Base-by-base conservation (phyloP, 1,139 yeast genomes). In the Lodderomyces theae region DNA sequence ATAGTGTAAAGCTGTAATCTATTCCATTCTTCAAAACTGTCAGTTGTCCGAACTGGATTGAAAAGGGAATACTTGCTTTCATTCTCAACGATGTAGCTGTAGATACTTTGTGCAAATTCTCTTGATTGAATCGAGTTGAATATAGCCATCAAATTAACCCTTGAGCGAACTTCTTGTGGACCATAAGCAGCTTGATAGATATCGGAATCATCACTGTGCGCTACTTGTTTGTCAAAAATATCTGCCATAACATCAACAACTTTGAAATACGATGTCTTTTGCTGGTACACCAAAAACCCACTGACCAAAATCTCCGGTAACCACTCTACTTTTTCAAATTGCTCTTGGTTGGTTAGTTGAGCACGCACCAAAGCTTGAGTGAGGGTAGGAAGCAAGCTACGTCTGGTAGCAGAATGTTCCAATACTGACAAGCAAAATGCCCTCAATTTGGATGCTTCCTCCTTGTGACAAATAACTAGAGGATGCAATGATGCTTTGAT, bases 1-100 rank as follows among this genome's bases (percentile, higher is more conserved):
- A 85, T 57, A 19, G 82, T 75, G 53, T 78, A 77, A 24, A 82
- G 60, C 40, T 77, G 77, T 9, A 84, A 59, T 49, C 96, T 68
- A 38, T 70, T 70, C 66, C 79, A 66, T 54, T 86, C 95, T 53
- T 86, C 95, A 16, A 63, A 64, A 0, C 86, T 82, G 57, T 86
- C 89, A 0, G 78, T 76, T 39, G 77, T 65, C 49, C 77, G 80
- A 21, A 66, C 51, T 1, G 86, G 82, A 41, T 70, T 64, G 51
- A 66, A 73, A 12, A 36, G 22, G 15, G 23, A 5, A 23, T 35
- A 37, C n/a, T 58, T 51, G 13, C 57, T 51, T 15, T 73, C 72
- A 24, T 72, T 61, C 0, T 61, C 59, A 3, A 79, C 42, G 7
- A 83, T 64, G 38, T 57, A 65, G 0, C 65, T 51, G 49, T 81